A percentile compares a stretch with the other conserved stretches of the same genome.
phyloP scores from a whole-genome alignment of 495 filamentous ascomycete genomes.

The Podospora tetraspora region DNA sequence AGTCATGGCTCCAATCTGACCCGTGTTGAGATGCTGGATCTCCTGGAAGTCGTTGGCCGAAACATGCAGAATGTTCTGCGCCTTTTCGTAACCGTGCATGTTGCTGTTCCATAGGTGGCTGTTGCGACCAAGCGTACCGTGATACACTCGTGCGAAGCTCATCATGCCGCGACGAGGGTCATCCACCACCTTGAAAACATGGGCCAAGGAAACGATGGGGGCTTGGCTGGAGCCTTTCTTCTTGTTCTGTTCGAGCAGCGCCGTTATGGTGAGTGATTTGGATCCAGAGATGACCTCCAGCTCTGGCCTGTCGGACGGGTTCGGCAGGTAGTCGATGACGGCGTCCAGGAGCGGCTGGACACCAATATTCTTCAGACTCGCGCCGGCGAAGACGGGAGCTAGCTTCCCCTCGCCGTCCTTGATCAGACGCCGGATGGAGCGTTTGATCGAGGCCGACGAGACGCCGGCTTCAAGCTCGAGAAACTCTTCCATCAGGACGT shows the following conservation, averaged over 20 bases:
- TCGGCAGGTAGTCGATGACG: conserved; percentile 79
- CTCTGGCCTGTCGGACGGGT: conserved; percentile 70
- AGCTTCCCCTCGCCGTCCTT: conserved; percentile 57
- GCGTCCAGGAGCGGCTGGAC: conserved; percentile 91
- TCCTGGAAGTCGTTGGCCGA: conserved; percentile 86
- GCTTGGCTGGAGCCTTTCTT: conserved; percentile 32
- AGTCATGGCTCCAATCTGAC: conserved; percentile 93
- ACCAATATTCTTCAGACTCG: conserved; percentile 89
- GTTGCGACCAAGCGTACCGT: conserved; percentile 69
- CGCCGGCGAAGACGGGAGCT: conserved; percentile 84
- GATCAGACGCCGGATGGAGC: conserved; percentile 68
- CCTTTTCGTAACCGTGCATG: conserved; percentile 73
- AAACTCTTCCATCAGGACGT: conserved; percentile 76
- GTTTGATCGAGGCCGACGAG: conserved; percentile 56
- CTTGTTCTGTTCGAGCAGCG: conserved; percentile 51
- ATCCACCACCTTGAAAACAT: conserved; percentile 96
- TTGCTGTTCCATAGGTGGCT: conserved; percentile 82
- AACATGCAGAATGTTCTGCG: conserved; percentile 80
- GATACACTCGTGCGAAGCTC: conserved; percentile 90
- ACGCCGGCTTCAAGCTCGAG: conserved; percentile 73
- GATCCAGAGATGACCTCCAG: conserved; percentile 66
- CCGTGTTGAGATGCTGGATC: conserved; percentile 68
- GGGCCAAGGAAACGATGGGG: conserved; percentile 64
- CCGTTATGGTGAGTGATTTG: conserved; percentile 46
- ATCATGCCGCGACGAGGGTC: conserved; percentile 80